phyloP scores from a whole-genome alignment of 805 yeast genomes.

The Nakazawaea ernobii region DNA sequence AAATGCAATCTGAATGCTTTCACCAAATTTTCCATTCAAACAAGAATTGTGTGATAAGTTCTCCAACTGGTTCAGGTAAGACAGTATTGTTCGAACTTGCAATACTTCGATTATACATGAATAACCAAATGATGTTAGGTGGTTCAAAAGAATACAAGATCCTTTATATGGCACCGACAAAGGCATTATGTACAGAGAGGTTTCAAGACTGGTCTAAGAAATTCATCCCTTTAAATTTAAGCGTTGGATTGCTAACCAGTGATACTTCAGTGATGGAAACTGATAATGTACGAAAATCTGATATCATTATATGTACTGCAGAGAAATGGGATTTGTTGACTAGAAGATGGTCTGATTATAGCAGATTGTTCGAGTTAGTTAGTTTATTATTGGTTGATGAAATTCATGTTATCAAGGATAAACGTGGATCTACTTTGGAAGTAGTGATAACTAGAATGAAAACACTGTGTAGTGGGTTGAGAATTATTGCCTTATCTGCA shows the following conservation, averaged over 20 bases:
- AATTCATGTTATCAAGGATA: conserved; percentile 38
- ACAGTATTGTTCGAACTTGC: conserved; percentile 52
- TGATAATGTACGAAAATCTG: conserved; percentile 40
- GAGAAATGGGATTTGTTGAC: conserved; percentile 60
- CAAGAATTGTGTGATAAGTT: conserved; percentile 40
- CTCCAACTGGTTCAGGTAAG: conserved; percentile 61
- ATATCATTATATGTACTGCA: conserved; percentile 53
- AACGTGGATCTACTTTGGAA: conserved; percentile 44
- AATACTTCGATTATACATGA: conserved; percentile 29
- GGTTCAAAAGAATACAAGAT: conserved; percentile 23
- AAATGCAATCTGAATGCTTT: conserved; percentile 46
- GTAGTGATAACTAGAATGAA: conserved; percentile 45
- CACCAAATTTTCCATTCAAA: conserved; percentile 26
- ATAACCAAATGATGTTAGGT: conserved; percentile 16
- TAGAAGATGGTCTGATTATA: conserved; percentile 41
- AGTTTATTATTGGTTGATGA: conserved; percentile 44
- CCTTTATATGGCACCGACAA: conserved; percentile 55
- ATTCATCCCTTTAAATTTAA: conserved; percentile 31
- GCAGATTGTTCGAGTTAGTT: conserved; percentile 31
- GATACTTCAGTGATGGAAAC: conserved; percentile 43
- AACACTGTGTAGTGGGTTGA: conserved; percentile 26
- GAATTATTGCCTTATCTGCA: conserved; percentile 46
- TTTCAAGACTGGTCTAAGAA: conserved; percentile 38
- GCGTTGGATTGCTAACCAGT: conserved; percentile 49
- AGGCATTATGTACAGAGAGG: conserved; percentile 49